These are phyloP conservation scores for Alternaria longipes DNA, from an alignment of 2,329 filamentous ascomycete genomes.

Conservation along the genomic window DNA sequence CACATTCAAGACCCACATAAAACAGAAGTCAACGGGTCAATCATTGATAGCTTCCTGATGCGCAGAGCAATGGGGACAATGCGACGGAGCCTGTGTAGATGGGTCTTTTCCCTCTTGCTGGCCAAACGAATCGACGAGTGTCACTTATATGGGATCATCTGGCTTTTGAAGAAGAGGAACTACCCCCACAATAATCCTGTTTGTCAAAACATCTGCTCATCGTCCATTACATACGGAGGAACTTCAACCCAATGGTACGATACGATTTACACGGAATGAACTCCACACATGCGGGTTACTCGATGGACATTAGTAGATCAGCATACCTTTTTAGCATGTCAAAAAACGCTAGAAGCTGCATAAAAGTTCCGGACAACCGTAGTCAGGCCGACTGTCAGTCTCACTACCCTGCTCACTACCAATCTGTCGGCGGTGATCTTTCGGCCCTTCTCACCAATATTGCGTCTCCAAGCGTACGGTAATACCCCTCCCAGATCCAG, in stretches of 20 bases:
- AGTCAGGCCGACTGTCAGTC: slow-evolving; percentile 2
- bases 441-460: slow-evolving; percentile 3
- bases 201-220: neutral
- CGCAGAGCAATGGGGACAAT: neutral
- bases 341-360: neutral
- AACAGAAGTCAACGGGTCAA: neutral
- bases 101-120: neutral
- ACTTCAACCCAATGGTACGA: neutral
- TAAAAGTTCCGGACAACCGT: slow-evolving; percentile 4
- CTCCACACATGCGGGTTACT: slow-evolving; percentile 5
- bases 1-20: neutral
- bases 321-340: neutral
- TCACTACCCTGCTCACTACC: slow-evolving; percentile 4
- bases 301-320: slow-evolving; percentile 10
- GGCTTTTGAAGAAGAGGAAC: neutral
- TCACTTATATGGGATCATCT: neutral
- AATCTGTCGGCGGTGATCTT: neutral
- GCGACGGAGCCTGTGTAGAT: neutral
- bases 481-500: neutral
- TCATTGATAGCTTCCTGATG: neutral
- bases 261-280: neutral
- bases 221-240: neutral
- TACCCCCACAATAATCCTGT: neutral
- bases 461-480: neutral
- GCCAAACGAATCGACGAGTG: neutral